These are phyloP conservation scores for Coccinonectria pachysandricola DNA, from an alignment of 2,329 filamentous ascomycete genomes.

Conservation along the genomic window DNA sequence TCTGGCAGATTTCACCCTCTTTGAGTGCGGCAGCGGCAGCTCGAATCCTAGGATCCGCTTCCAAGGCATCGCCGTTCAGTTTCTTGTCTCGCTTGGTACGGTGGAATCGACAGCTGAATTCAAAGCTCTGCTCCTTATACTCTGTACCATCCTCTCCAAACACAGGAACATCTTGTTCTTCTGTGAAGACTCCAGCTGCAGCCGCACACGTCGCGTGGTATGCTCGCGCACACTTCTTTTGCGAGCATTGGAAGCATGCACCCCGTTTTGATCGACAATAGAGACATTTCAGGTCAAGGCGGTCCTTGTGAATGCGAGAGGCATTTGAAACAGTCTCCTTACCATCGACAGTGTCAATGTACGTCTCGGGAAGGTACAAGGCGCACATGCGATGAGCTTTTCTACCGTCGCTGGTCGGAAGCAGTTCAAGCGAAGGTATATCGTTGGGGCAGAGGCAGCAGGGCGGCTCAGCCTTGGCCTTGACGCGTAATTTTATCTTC, in stretches of 20 bases:
- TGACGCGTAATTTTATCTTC: conserved; percentile 70
- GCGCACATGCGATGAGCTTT: conserved; percentile 85
- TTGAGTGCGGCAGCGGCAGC: conserved; percentile 59
- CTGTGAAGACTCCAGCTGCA: conserved; percentile 82
- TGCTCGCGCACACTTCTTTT: conserved; percentile 84
- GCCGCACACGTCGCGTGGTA: conserved; percentile 95
- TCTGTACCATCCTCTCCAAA: conserved; percentile 85
- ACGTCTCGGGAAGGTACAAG: conserved; percentile 85
- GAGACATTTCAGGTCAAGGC: conserved; percentile 84
- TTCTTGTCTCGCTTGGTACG: conserved; percentile 77
- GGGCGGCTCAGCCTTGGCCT: conserved; percentile 61
- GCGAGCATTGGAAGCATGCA: conserved; percentile 94
- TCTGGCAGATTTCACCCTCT: conserved; percentile 69
- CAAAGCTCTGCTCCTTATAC: conserved; percentile 84
- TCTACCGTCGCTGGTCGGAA: conserved; percentile 79
- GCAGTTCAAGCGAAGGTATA: conserved; percentile 67
- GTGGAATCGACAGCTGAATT: conserved; percentile 92
- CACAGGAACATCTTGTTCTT: conserved; percentile 74
- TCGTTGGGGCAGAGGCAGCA: conserved; percentile 92
- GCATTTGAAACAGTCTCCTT: conserved; percentile 69
- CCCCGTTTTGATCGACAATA: conserved; percentile 91
- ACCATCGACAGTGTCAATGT: conserved; percentile 61
- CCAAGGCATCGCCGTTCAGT: conserved; percentile 56
- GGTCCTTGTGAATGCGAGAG: conserved; percentile 72
- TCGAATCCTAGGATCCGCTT: conserved; percentile 57